Evolutionary conservation across 768 basidiomycete genomes (phyloP).

Genomic region (Pholiota molesta): DNA sequence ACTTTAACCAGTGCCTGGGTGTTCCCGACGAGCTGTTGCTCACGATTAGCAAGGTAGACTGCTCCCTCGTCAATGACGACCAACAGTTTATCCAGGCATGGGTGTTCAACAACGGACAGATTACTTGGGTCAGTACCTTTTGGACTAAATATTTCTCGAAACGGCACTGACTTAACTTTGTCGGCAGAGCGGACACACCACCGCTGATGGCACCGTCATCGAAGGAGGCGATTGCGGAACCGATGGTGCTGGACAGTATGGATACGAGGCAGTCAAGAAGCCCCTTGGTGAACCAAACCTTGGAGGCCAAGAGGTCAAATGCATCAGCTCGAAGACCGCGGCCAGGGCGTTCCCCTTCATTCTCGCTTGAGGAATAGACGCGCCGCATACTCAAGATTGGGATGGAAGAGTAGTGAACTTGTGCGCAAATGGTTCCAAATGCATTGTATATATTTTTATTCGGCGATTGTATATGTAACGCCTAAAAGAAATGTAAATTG

Average conservation of each 20-base stretch:
- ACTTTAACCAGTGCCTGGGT: conserved; percentile 8
- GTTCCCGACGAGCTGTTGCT: conserved; percentile 9
- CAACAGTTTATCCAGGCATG: not conserved
- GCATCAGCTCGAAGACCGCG: conserved; percentile 10
- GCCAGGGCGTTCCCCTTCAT: conserved; percentile 10
- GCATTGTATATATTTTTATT: not conserved
- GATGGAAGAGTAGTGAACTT: too few species aligned
- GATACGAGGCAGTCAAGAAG: conserved; percentile 12
- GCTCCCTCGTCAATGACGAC: conserved; percentile 6
- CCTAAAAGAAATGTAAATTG: not conserved
- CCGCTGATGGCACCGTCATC: conserved; percentile 4
- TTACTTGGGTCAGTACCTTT: conserved; percentile 3
- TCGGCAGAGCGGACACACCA: conserved; percentile 6
- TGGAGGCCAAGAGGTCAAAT: conserved; percentile 9
- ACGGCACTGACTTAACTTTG: not conserved
- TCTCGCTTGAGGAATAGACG: not conserved
- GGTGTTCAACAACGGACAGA: conserved; percentile 5
- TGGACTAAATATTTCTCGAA: not conserved
- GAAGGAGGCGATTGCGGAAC: conserved; percentile 11
- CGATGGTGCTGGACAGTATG: conserved; percentile 9
- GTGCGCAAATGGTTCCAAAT: too few species aligned
- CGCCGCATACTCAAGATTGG: too few species aligned
- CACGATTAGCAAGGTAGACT: conserved; percentile 1
- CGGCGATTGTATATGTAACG: too few species aligned
- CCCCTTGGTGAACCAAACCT: conserved; percentile 9